Conservation (phyloP, 1,284 basidiomycete species). For the Stereum hirsutum region DNA sequence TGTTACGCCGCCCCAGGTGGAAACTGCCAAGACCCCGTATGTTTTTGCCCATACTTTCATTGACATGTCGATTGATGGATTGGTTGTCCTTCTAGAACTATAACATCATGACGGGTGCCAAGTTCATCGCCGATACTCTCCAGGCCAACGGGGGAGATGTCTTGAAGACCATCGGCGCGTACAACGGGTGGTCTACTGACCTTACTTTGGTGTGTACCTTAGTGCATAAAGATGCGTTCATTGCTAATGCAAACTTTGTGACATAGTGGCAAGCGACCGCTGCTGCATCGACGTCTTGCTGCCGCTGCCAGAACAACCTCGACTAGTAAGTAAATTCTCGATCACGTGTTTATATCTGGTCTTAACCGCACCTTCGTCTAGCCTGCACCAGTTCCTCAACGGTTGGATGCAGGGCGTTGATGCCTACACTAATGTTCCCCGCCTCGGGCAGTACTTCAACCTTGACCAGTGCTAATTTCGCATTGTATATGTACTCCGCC, state of each 20-base stretch:
- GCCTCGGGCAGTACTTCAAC: constrained; percentile 66
- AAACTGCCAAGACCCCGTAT: constrained; percentile 58
- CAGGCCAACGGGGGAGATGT: constrained; percentile 47
- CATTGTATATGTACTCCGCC: neutral
- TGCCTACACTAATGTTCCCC: constrained; percentile 34
- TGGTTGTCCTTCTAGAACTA: constrained; percentile 38
- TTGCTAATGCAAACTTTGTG: constrained; percentile 8
- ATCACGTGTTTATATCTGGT: constrained; percentile 8
- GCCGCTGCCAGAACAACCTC: constrained; percentile 69
- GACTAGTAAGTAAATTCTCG: constrained; percentile 49
- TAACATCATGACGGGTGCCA: constrained; percentile 57
- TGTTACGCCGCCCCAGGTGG: constrained; percentile 56
- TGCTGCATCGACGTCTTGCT: constrained; percentile 43
- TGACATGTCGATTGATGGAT: constrained; percentile 1
- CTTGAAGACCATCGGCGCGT: constrained; percentile 54
- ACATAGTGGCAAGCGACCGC: constrained; percentile 51
- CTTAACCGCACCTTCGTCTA: constrained; percentile 30
- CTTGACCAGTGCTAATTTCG: constrained; percentile 39
- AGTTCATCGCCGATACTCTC: constrained; percentile 51
- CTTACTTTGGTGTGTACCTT: constrained; percentile 48
- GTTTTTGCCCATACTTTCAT: constrained; percentile 15
- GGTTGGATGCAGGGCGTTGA: constrained; percentile 68
- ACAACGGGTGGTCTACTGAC: constrained; percentile 71
- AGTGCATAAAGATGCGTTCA: neutral
- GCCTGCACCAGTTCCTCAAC: constrained; percentile 71